Conservation (phyloP, 1,139 yeast genomes). For the Kurtzmaniella quercitrusa region DNA sequence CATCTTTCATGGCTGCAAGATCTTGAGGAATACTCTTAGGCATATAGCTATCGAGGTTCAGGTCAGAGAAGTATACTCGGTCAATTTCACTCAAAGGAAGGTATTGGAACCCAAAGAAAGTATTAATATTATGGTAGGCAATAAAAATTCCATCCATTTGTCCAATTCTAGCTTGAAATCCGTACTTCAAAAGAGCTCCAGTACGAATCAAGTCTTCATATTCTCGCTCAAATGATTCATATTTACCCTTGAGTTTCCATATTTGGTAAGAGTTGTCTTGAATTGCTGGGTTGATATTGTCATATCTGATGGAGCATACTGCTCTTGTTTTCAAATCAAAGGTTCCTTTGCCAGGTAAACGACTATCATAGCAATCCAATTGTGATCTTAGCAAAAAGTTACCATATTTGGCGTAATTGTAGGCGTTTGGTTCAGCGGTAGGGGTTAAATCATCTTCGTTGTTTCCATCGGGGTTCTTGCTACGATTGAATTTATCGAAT, state of each 20-base stretch:
- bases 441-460: slow-evolving; percentile 2
- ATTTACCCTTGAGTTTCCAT: slow-evolving; percentile 53
- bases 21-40: slow-evolving; percentile 10
- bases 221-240: slow-evolving; percentile 80
- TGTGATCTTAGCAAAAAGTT: slow-evolving; percentile 83
- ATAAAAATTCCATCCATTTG: slow-evolving; percentile 95
- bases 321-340: slow-evolving; percentile 94
- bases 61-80: slow-evolving; percentile 26
- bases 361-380: slow-evolving; percentile 72
- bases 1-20: slow-evolving; percentile 22
- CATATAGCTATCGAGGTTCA: slow-evolving; percentile 27
- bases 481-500: slow-evolving; percentile 32
- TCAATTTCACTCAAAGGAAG: slow-evolving; percentile 74
- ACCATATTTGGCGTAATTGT: slow-evolving; percentile 71
- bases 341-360: slow-evolving; percentile 86
- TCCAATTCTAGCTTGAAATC: slow-evolving; percentile 90
- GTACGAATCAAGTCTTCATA: slow-evolving; percentile 69
- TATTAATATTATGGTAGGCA: slow-evolving; percentile 80
- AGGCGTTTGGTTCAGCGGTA: slow-evolving; percentile 25
- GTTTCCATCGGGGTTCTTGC: slow-evolving; percentile 1
- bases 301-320: slow-evolving; percentile 79
- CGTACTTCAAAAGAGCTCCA: slow-evolving; percentile 73
- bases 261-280: slow-evolving; percentile 64
- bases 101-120: slow-evolving; percentile 88
- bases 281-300: slow-evolving; percentile 57